Evolutionary conservation across 441 rosid species (phyloP), one percentile per base, ranked within the genome.

Genomic region (Eutrema salsugineum): DNA sequence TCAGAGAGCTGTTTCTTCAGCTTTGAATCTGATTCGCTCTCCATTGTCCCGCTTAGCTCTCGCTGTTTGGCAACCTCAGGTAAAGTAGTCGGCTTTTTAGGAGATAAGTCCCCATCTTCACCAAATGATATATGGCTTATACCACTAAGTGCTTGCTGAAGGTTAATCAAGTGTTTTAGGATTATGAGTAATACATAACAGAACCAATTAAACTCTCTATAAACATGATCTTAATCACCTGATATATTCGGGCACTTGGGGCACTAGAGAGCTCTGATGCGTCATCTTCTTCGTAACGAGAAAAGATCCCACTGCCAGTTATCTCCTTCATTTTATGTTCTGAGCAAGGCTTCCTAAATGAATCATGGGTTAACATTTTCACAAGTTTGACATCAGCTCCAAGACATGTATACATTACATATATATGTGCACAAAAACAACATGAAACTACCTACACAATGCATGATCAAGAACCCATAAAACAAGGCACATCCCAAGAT

Each of bases 61-160:
- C 98, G 89, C 86, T 95, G 99, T 83, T 95, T 95, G 4, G 97
- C 91, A 33, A 88, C 89, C 83, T 91, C 99, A 14, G 97, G 86
- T 60, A 91, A 39, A 47, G 90, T 72, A 59, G 70, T 49, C 0
- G 97, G 99, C 81, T 82, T 91, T 63, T 83, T 88, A 24, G 92
- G 98, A 28, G 95, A 85, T 48, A 86, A 48, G 54, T 84, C 81
- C 55, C 88, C 97, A 48, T 87, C 97, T 70, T 88, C 96, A 20
- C 83, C 86, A 76, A 95, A 93, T 46, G 97, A 91, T 71, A 95
- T 93, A 70, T 89, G 97, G 70, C 95, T 95, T 76, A 95, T 88
- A 80, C 98, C 97, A 70, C 88, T 82, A 51, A 95, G 68, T 17
- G 92, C 80, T 86, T 95, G 93, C 99, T 95, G 79, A 14, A 56